phyloP scores from a whole-genome alignment of 2,329 filamentous ascomycete genomes.

The Alternaria ventricosa region DNA sequence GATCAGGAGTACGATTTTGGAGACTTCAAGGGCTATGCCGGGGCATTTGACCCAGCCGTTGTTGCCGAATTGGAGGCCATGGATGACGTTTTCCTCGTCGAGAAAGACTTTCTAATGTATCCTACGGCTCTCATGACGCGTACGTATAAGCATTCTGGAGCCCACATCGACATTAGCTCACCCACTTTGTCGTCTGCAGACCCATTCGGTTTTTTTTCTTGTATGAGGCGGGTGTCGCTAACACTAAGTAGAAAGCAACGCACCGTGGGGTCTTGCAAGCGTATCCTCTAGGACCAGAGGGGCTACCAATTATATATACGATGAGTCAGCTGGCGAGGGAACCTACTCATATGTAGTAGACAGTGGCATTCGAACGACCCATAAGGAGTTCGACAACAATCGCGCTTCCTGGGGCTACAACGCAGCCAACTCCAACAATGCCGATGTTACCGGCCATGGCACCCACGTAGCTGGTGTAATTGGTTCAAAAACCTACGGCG shows the following conservation, averaged over 20 bases:
- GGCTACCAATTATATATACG: slow-evolving; percentile 34
- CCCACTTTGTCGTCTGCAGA: background rate
- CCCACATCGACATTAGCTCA: background rate
- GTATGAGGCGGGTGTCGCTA: background rate
- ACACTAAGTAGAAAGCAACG: slow-evolving; percentile 16
- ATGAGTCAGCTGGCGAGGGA: slow-evolving; percentile 25
- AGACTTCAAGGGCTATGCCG: slow-evolving; percentile 40
- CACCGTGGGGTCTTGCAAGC: slow-evolving; percentile 39
- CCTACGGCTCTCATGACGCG: slow-evolving; percentile 26
- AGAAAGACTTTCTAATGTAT: slow-evolving; percentile 37
- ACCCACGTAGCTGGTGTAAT: slow-evolving; percentile 43
- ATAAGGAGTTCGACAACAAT: slow-evolving; percentile 46
- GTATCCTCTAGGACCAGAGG: slow-evolving; percentile 32
- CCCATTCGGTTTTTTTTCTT: background rate
- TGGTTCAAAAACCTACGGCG: slow-evolving; percentile 38
- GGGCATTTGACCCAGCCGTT: slow-evolving; percentile 37
- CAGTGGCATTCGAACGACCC: slow-evolving; percentile 64
- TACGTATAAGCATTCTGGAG: slow-evolving; percentile 5
- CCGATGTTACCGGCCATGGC: slow-evolving; percentile 41
- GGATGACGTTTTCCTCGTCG: slow-evolving; percentile 33
- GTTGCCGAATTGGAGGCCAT: slow-evolving; percentile 37
- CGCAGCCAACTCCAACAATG: slow-evolving; percentile 24
- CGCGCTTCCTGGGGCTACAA: slow-evolving; percentile 41
- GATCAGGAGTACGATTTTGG: slow-evolving; percentile 37
- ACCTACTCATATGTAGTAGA: slow-evolving; percentile 63